phyloP scores from a whole-genome alignment of 768 basidiomycete species.

The Amanita phalloides region DNA sequence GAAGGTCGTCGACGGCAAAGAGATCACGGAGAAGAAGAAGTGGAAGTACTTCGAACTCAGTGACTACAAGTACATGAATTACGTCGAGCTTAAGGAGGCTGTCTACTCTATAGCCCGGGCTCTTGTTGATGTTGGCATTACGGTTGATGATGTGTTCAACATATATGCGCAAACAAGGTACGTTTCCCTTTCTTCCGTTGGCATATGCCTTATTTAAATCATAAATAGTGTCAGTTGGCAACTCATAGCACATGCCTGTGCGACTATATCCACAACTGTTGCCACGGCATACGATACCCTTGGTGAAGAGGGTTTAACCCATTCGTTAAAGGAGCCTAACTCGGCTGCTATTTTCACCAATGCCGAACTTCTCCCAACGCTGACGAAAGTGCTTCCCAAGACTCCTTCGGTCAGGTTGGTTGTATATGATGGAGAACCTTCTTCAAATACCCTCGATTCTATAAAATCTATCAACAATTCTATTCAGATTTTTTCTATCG shows the following conservation, averaged over 20 bases:
- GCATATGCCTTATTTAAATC: constrained; percentile 2
- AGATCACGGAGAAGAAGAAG: constrained; percentile 79
- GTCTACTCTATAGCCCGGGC: constrained; percentile 61
- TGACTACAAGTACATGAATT: constrained; percentile 77
- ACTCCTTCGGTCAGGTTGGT: constrained; percentile 71
- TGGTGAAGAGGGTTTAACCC: constrained; percentile 77
- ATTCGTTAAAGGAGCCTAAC: constrained; percentile 79
- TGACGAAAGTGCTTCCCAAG: constrained; percentile 59
- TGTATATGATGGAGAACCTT: constrained; percentile 74
- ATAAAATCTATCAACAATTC: constrained; percentile 44
- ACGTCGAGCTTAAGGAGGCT: constrained; percentile 55
- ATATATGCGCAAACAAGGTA: constrained; percentile 85
- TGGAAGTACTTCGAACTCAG: constrained; percentile 95
- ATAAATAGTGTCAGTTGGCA: constrained; percentile 71
- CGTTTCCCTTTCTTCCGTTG: constrained; percentile 1
- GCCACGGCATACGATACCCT: constrained; percentile 97
- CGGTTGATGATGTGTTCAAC: constrained; percentile 72
- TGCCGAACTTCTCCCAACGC: constrained; percentile 74
- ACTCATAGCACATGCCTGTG: constrained; percentile 73
- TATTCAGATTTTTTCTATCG: constrained; percentile 52
- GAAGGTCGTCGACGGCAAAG: constrained; percentile 75
- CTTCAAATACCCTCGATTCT: constrained; percentile 41
- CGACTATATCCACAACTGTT: constrained; percentile 66
- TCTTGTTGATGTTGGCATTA: constrained; percentile 59
- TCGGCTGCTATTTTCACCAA: constrained; percentile 88